Evolutionary conservation across 2,329 filamentous ascomycete genomes (phyloP), one percentile per base, ranked within the genome.

Genomic region (Tolypocladium tropicale): DNA sequence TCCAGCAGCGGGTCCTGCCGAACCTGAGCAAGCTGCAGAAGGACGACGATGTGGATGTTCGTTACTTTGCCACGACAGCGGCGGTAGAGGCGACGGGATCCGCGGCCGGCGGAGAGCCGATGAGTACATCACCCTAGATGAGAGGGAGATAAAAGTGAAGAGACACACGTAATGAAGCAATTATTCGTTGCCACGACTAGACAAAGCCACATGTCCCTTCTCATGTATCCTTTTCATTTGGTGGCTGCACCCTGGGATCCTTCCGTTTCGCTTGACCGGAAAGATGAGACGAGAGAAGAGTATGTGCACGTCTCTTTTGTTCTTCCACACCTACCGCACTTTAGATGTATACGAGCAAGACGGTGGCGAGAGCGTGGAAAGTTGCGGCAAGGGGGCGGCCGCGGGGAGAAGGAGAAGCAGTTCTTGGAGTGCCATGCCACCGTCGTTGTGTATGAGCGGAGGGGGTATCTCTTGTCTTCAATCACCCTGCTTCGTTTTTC

Each of bases 31-130:
- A 96, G 78, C 80, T 99, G 67, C 92, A 96, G 78, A 89, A 93
- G 76, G 94, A 99, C 70, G 90, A 95, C 63, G 94, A 99, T 75
- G 93, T 97, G 64, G 94, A 99, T 75, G 94, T 99, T 67, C 85
- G 94, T 72, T 99, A 93, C 78, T 99, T 96, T 75, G 94, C 94
- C 61, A 95, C 91, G 59, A 95, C 90, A 61, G 93, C 94, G 52
- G 86, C 88, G 59, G 84, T 82, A 71, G 75, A 74, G 53, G 79
- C 80, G 56, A 74, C 75, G 52, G 78, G 76, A 49, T 63, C 68
- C 55, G 67, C 70, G 62, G 67, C 70, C 55, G 74, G 76, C 56
- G 79, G 79, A 57, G 81, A 84, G 64, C 81, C 81, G 37, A 84
- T 84, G 81, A 83, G 82, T 74, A 84, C 81, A 65, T 83, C 80